These are phyloP conservation scores for Candida tetrigidarum DNA, from an alignment of 1,139 yeast genomes.

Conservation along the genomic window DNA sequence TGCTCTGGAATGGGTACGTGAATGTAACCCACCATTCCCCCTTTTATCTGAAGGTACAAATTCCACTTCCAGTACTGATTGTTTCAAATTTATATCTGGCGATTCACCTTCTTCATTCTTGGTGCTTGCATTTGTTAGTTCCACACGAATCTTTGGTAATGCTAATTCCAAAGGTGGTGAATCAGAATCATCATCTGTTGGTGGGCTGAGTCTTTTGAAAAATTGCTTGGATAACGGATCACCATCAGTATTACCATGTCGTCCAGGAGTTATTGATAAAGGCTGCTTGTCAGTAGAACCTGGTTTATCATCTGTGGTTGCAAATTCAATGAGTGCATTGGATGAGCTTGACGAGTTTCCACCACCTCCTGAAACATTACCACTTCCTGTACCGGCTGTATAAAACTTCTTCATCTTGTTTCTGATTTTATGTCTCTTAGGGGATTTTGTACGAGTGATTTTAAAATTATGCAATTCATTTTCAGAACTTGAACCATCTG, in stretches of 20 bases:
- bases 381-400: constrained; percentile 5
- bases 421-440: constrained; percentile 13
- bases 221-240: constrained; percentile 16
- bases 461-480: constrained; percentile 13
- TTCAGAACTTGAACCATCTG: constrained; percentile 14
- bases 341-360: constrained; percentile 16
- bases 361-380: background rate
- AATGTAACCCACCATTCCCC: background rate
- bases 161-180: constrained; percentile 5
- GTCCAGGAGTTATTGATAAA: background rate
- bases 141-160: constrained; percentile 9
- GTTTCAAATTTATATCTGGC: constrained; percentile 8
- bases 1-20: constrained; percentile 1
- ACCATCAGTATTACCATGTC: background rate
- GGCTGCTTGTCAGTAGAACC: background rate
- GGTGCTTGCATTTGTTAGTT: constrained; percentile 7
- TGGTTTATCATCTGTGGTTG: constrained; percentile 4
- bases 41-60: constrained; percentile 10
- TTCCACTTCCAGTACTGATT: constrained; percentile 12
- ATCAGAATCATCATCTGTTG: constrained; percentile 6
- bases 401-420: constrained; percentile 17
- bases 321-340: constrained; percentile 6
- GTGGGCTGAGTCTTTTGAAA: constrained; percentile 18
- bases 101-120: constrained; percentile 1
- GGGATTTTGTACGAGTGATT: constrained; percentile 16